These are phyloP conservation scores for Neltuma alba DNA, from an alignment of 306 rosid genomes.

Conservation along the genomic window DNA sequence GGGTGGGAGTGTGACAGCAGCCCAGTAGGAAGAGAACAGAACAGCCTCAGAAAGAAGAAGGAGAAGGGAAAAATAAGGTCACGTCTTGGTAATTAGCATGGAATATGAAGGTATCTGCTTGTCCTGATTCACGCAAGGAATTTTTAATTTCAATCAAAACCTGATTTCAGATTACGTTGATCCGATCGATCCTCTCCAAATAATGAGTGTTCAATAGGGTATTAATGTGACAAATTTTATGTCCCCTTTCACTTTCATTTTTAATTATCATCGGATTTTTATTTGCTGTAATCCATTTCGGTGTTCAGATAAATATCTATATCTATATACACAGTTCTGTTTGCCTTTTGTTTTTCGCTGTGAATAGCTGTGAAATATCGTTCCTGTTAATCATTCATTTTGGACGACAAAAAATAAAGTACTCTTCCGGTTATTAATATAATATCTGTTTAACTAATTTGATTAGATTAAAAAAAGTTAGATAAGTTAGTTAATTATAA, in stretches of 20 bases:
- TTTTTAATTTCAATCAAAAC: conserved; percentile 15
- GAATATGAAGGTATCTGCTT: conserved; percentile 25
- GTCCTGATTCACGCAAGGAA: conserved; percentile 25
- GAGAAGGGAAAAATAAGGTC: not conserved
- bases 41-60: not conserved
- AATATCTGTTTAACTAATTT: no score
- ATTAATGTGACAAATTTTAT: not conserved
- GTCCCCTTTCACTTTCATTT: conserved; percentile 12
- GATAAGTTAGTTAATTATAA: no score
- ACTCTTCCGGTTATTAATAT: no score
- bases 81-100: not conserved
- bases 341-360: not conserved
- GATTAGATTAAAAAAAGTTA: no score
- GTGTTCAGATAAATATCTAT: not conserved
- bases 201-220: not conserved
- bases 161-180: not conserved
- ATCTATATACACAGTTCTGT: no score
- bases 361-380: not conserved
- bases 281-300: not conserved
- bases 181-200: no score
- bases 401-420: no score
- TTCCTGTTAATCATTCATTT: no score
- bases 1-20: conserved; percentile 14
- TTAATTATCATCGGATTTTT: not conserved
- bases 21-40: not conserved